Percentiles rank a stretch among this genome's conserved stretches.
Conservation (phyloP, 1,284 basidiomycete genomes). For the Trichosporon ovoides region DNA sequence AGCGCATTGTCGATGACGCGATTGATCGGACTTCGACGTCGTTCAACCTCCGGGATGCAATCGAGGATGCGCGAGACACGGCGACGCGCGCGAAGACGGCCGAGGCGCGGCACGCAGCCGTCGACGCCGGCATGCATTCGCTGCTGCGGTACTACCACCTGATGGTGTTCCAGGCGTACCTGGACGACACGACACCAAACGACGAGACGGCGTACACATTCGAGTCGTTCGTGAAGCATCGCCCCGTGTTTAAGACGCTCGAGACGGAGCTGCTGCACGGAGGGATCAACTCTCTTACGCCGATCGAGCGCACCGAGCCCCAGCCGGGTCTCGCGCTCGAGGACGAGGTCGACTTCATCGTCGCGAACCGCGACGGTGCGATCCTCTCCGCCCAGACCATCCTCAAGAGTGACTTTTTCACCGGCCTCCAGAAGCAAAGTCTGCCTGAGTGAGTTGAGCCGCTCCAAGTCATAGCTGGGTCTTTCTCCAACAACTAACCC, state of each 20-base stretch:
- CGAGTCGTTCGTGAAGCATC: constrained; percentile 70
- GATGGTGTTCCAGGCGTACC: constrained; percentile 89
- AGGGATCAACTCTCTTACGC: constrained; percentile 73
- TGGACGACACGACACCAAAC: constrained; percentile 78
- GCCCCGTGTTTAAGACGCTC: constrained; percentile 87
- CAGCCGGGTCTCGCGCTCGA: constrained; percentile 69
- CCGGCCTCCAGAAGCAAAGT: constrained; percentile 88
- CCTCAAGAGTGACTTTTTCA: constrained; percentile 96
- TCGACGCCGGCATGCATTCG: constrained; percentile 72
- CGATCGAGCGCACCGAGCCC: constrained; percentile 69
- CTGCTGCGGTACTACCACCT: constrained; percentile 84
- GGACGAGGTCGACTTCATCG: constrained; percentile 80
- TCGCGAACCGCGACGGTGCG: constrained; percentile 75
- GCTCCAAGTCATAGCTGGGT: no score
- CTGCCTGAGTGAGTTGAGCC: constrained; percentile 71
- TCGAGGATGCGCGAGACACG: constrained; percentile 63
- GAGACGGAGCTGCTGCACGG: constrained; percentile 83
- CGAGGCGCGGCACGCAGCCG: constrained; percentile 59
- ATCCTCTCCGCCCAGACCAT: constrained; percentile 71
- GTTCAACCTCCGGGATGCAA: constrained; percentile 76
- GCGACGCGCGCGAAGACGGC: constrained; percentile 75
- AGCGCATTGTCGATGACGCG: constrained; percentile 79
- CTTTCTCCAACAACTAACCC: constrained; percentile 12
- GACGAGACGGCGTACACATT: constrained; percentile 70
- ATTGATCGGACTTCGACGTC: constrained; percentile 83